Evolutionary conservation across 2,329 filamentous ascomycete genomes (phyloP).

Genomic region (Aspergillus sp.): DNA sequence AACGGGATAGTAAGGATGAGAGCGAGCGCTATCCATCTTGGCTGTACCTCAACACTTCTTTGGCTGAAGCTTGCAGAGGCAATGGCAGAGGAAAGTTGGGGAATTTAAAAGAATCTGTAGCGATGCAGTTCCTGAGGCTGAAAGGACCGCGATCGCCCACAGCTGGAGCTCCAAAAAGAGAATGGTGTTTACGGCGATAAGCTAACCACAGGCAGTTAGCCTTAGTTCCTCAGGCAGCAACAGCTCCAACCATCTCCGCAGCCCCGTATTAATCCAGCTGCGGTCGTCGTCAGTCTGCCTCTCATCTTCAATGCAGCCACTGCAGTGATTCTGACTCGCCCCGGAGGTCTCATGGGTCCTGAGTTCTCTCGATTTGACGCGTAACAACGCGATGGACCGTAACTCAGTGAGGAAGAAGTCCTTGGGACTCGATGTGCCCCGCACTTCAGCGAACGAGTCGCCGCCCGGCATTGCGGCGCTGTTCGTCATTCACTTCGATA

Average conservation of each 20-base stretch:
- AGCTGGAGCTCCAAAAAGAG: background rate
- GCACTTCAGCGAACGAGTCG: conserved; percentile 32
- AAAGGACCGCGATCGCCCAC: background rate
- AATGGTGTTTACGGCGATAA: background rate
- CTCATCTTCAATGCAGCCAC: conserved; percentile 13
- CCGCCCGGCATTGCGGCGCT: conserved; percentile 66
- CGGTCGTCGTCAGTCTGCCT: background rate
- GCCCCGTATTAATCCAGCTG: conserved; percentile 4
- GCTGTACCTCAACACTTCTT: background rate
- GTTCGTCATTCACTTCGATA: conserved; percentile 88
- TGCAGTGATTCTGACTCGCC: conserved; percentile 6
- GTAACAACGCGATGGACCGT: conserved; percentile 28
- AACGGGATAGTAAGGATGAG: conserved; percentile 71
- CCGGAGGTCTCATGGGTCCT: conserved; percentile 24
- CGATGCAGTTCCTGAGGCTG: background rate
- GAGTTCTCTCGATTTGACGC: conserved; percentile 8
- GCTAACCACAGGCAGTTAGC: conserved; percentile 5
- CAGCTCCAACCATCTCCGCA: conserved; percentile 8
- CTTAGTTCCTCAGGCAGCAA: conserved; percentile 4
- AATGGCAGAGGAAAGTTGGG: background rate
- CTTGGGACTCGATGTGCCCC: conserved; percentile 35
- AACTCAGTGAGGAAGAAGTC: conserved; percentile 30
- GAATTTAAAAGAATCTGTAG: background rate
- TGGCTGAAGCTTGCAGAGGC: background rate
- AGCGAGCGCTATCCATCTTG: background rate